Percentiles rank a stretch among this genome's conserved stretches.
Evolutionary conservation across 805 yeast genomes (phyloP).

Genomic region (Ogataea trehaloabstinens): DNA sequence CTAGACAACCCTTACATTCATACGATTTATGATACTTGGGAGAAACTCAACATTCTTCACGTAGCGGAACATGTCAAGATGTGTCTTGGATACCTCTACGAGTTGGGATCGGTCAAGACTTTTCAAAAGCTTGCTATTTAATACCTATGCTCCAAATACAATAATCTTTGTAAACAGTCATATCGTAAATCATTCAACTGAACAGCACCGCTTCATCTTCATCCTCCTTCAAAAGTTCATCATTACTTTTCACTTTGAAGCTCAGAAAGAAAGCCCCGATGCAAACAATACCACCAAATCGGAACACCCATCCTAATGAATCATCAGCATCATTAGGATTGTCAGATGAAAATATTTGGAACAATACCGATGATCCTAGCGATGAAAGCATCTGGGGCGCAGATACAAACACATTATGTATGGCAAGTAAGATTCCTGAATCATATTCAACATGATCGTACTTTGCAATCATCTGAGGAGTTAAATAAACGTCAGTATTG

Average conservation of each 20-base stretch:
- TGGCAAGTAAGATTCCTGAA: constrained; percentile 54
- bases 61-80: constrained; percentile 79
- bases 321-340: constrained; percentile 34
- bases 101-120: constrained; percentile 38
- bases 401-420: constrained; percentile 58
- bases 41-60: constrained; percentile 74
- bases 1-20: constrained; percentile 71
- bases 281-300: constrained; percentile 53
- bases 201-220: constrained; percentile 9
- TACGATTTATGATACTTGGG: constrained; percentile 76
- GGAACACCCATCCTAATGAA: constrained; percentile 55
- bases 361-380: constrained; percentile 44
- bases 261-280: constrained; percentile 45
- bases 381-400: constrained; percentile 57
- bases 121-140: too few species aligned
- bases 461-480: constrained; percentile 23
- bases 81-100: constrained; percentile 70
- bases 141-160: neutral
- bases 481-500: constrained; percentile 17
- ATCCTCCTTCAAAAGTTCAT: constrained; percentile 36
- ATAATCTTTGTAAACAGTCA: neutral
- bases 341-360: constrained; percentile 34
- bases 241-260: constrained; percentile 40
- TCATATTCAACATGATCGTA: constrained; percentile 48
- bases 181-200: neutral